Conservation (phyloP, 306 rosid genomes). For the Lotus japonicus region DNA sequence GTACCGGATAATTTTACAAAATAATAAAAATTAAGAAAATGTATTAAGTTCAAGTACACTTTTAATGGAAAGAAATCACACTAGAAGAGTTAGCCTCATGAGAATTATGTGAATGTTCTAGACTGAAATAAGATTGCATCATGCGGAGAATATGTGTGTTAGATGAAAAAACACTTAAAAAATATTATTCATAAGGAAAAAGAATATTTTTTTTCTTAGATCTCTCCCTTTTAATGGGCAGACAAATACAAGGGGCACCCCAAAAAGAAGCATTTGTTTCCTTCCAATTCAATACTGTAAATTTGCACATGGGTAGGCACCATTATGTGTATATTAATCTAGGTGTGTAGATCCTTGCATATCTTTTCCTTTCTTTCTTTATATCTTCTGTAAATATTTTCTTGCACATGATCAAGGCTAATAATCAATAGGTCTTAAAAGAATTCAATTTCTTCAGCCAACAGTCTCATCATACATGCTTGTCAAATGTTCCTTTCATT, state of each 20-base stretch:
- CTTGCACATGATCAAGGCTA: constrained; percentile 21
- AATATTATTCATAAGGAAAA: background rate
- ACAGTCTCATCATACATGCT: constrained; percentile 7
- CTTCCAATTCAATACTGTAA: constrained; percentile 14
- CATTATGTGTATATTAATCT: background rate
- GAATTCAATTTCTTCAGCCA: constrained; percentile 4
- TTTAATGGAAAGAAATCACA: no score
- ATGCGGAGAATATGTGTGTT: no score
- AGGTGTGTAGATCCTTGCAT: constrained; percentile 24
- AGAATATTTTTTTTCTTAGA: background rate
- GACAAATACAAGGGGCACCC: constrained; percentile 22
- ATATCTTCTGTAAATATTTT: constrained; percentile 19
- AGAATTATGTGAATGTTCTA: no score
- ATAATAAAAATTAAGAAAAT: no score
- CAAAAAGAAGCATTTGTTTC: constrained; percentile 27
- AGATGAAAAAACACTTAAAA: no score
- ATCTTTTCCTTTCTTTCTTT: constrained; percentile 15
- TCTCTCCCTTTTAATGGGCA: background rate
- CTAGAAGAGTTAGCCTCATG: no score
- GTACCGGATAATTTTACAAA: no score
- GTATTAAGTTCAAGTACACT: no score
- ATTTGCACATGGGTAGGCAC: constrained; percentile 36
- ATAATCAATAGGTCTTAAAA: background rate
- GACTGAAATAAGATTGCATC: no score
- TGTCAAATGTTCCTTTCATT: constrained; percentile 23